Base-by-base conservation (phyloP, 148 eudicot species). In the Mesembryanthemum crystallinum region DNA sequence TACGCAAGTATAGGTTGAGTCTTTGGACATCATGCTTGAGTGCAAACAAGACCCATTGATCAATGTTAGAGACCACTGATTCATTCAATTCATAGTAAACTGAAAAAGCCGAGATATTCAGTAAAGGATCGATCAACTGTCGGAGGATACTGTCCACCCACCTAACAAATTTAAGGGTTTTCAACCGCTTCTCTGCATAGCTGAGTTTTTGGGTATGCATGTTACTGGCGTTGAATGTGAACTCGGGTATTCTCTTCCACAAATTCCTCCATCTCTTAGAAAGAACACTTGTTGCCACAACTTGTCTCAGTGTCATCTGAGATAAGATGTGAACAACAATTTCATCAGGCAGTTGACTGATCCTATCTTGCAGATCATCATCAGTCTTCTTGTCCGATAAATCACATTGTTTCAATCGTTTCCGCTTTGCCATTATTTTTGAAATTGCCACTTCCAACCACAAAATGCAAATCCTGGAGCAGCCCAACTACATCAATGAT, bases 331-430 rank as follows among this genome's bases (percentile, higher is more conserved):
- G 68, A 12, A 61, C 28, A 39, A 77, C 25, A 75, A 77, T 66
- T 32, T 77, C 79, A 69, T 69, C 74, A 24, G 79, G 79, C 35
- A 69, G 32, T 7, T 47, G 14, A 58, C 69, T 69, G 33, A 69
- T 69, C 47, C 47, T 61, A 61, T 43, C 78, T 27, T 21, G 45
- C 39, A 20, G 28, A 58, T 21, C 28, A 13, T 23, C 0, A 67
- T 47, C 74, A 47, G 7, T 6, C n/a, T n/a, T 30, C n/a, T 23
- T 18, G 33, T 69, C 79, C 23, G 23, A 77, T 29, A 61, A n/a
- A 1, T 49, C 61, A 23, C 32, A 28, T 13, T 0, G 33, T 45
- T 54, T 32, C 20, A 0, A 18, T 2, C 60, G 61, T 32, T 45
- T 77, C 14, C 23, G 28, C 27, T 49, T 64, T 29, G 27, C 25